These are phyloP conservation scores for Hamamelis virginiana DNA, from an alignment of 164 flowering plant genomes.

Conservation along the genomic window DNA sequence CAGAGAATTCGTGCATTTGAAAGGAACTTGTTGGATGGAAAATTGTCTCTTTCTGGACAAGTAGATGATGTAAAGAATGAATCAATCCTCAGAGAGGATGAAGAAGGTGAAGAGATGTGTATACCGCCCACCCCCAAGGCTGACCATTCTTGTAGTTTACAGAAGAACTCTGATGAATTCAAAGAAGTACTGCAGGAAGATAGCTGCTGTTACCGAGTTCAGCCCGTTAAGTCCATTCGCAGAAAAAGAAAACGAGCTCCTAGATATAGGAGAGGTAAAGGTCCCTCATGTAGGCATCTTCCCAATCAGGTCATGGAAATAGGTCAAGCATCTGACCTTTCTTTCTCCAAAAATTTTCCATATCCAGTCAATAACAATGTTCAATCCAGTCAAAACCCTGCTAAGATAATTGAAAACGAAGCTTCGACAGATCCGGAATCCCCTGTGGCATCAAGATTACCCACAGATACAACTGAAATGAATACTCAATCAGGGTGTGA, in stretches of 20 bases:
- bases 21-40: conserved; percentile 36
- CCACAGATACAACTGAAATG: conserved; percentile 12
- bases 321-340: conserved; percentile 18
- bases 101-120: conserved; percentile 18
- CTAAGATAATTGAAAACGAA: conserved; percentile 15
- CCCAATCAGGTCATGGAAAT: conserved; percentile 18
- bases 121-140: conserved; percentile 11
- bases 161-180: conserved; percentile 17
- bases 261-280: conserved; percentile 24
- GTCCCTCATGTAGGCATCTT: conserved; percentile 4
- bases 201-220: conserved; percentile 17
- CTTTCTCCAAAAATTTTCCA: conserved; percentile 19
- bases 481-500: conserved; percentile 13
- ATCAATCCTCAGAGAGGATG: conserved; percentile 21
- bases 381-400: conserved; percentile 21
- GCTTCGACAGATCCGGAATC: conserved; percentile 20
- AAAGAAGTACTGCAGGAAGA: conserved; percentile 15
- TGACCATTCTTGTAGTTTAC: conserved; percentile 10
- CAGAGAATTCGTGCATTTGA: conserved; percentile 78
- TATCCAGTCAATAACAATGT: conserved; percentile 11
- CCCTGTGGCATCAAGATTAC: conserved; percentile 7
- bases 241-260: conserved; percentile 30
- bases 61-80: conserved; percentile 28
- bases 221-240: conserved; percentile 18
- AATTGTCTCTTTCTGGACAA: conserved; percentile 36